Base-by-base conservation (phyloP, 2,329 filamentous ascomycete genomes). In the Ustulina deusta region DNA sequence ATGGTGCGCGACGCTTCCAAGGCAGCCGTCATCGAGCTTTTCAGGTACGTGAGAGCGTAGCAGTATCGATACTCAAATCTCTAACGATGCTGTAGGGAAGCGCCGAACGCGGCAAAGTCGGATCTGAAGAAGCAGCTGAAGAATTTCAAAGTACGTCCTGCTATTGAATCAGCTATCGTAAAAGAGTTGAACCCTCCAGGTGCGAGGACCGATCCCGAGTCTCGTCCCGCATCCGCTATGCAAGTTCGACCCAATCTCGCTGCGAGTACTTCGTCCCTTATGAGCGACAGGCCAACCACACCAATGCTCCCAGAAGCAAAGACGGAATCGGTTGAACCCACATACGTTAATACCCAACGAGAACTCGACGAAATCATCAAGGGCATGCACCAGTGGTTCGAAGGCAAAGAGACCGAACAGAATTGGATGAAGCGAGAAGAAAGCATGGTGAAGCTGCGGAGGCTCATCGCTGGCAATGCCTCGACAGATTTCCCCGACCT, bases 341-440 rank as follows among this genome's bases (percentile, higher is more conserved):
- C 91, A 32, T 94, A 95, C 76, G 89, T 97, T 64, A 93, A 94
- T 74, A 95, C 94, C 1, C 86, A 91, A 72, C 87, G 93, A 73
- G 94, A 97, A 77, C 83, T 98, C n/a, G 94, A 97, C 68, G 94
- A 97, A 29, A 89, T 91, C 1, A 90, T 97, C 77, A 89, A 88
- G 71, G 90, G 92, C 36, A 97, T 98, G 93, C 84, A 90, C 36
- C 85, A 85, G 61, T 86, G 87, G 77, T 97, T 97, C 70, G 94
- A 97, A 72, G 94, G 94, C 60, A 93, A 86, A 77, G 95, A 98
- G 81, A 89, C 91, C 0, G 95, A 98, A 77, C 89, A 92, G 67
- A 98, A 98, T 76, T 98, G 95, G 95, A 79, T 93, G 74, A 90
- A 91, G 73, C 87, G 95, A 78, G 95, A 98, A 79, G 92, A 95